Conservation (phyloP, 495 filamentous ascomycete genomes). For the Lentithecium fluviatile region DNA sequence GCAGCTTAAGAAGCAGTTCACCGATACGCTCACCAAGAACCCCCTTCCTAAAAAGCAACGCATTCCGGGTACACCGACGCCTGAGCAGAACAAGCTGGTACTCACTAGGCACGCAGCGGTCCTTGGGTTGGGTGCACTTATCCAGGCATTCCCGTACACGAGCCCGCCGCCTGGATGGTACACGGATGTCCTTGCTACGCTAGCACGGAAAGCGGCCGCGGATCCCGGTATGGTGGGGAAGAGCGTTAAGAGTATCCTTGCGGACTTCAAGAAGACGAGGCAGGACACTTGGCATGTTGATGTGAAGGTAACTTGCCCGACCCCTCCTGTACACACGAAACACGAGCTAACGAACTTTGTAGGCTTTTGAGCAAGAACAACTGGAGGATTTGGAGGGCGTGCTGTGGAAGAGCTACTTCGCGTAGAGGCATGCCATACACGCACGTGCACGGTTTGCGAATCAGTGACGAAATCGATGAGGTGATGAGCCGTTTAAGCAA, state of each 20-base stretch:
- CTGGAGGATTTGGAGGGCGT: slow-evolving; percentile 64
- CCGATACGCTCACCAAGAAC: slow-evolving; percentile 69
- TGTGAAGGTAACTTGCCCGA: slow-evolving; percentile 71
- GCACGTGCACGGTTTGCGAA: no score
- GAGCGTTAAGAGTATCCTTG: slow-evolving; percentile 92
- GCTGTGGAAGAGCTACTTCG: slow-evolving; percentile 99
- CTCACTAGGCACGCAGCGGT: slow-evolving; percentile 87
- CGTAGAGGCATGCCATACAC: slow-evolving; percentile 59
- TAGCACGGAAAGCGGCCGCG: slow-evolving; percentile 80
- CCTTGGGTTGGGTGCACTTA: slow-evolving; percentile 82
- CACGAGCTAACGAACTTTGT: slow-evolving; percentile 40
- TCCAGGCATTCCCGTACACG: slow-evolving; percentile 96
- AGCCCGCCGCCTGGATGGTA: slow-evolving; percentile 92
- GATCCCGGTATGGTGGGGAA: slow-evolving; percentile 93
- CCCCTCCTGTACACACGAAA: neutral
- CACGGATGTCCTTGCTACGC: slow-evolving; percentile 82
- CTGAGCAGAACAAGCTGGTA: slow-evolving; percentile 76
- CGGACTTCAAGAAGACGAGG: slow-evolving; percentile 98
- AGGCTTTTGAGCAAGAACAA: slow-evolving; percentile 4
- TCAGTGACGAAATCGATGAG: no score
- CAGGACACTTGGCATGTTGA: slow-evolving; percentile 99
- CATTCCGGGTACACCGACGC: slow-evolving; percentile 65
- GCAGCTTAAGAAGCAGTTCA: slow-evolving; percentile 75
- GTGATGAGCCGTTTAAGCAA: no score
- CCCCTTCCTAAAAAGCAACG: slow-evolving; percentile 71